Evolutionary conservation across 352 stramenopile genomes (phyloP), one percentile per base, ranked within the genome.

Genomic region (Phytophthora cryptogea): DNA sequence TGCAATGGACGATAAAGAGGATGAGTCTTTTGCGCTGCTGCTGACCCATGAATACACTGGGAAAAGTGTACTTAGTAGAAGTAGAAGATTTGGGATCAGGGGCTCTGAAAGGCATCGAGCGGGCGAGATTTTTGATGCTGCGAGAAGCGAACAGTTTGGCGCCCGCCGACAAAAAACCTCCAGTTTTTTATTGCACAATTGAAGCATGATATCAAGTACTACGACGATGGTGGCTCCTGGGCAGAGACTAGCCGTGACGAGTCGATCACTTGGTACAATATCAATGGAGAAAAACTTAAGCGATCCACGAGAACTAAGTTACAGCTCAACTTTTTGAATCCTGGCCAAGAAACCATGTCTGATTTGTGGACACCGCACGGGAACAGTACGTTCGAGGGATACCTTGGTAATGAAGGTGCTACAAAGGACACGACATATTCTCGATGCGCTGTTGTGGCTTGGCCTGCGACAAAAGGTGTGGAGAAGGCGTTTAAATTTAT

Each of bases 1-100:
- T 17, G 53, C 75, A 26, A 60, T 68, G 44, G 58, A 69, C 46
- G 74, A 50, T 20, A 60, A 77, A 55, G 78, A 72, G 23, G 20
- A 23, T 23, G 58, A 84, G 14, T 56, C 41, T 6, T 63, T 60
- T 30, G 53, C 48, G 27, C 28, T 69, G 37, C 23, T 69, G 17
- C 23, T 69, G 17, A 39, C 17, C 1, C 61, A 69, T 16, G 47
- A 69, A 42, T 69, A 64, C 30, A 64, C 61, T 4, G 54, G 62
- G 35, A 63, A 60, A 13, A 59, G 53, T 28, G 53, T n/a, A n/a
- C n/a, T n/a, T n/a, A n/a, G n/a, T n/a, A n/a, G n/a, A n/a, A n/a
- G n/a, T 69, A 27, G 20, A 26, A 20, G 30, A 54, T 32, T 28
- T 64, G 0, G 53, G 61, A 0, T 49, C 31, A 1, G 31, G 20